Base-by-base conservation (phyloP, 805 yeast genomes). In the Metschnikowia kunwiensis region DNA sequence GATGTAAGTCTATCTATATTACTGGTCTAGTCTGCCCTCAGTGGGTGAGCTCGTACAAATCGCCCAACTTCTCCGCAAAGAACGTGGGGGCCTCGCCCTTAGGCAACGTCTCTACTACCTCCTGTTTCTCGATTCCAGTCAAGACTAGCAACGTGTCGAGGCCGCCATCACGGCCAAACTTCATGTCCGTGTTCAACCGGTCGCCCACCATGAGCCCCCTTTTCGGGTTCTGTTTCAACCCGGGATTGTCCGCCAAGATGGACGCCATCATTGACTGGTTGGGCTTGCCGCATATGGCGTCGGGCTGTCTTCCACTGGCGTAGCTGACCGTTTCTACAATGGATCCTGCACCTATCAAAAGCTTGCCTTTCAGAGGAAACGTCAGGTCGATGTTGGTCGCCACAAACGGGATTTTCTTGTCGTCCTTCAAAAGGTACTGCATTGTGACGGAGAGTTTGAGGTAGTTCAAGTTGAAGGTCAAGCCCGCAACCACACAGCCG, bases 351-450 rank as follows among this genome's bases (percentile, higher is more conserved):
- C 98, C 98, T 13, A 96, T 95, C 32, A 93, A 72, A 32, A 86
- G 74, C 50, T 77, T 70, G 1, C 95, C 96, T 60, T 85, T 81
- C 40, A 84, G 77, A 2, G 98, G 98, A 68, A 80, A 93, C 0
- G 98, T 93, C 1, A 96, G 83, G 60, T 93, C 98, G 27, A 86
- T 85, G 59, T 93, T 93, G 5, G 97, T 93, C 15, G 97, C 97
- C 46, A 93, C 70, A 60, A 87, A 93, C 21, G 80, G 74, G 3
- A 86, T 70, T 2, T 71, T 67, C 32, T 80, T 78, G 41, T 65
- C 48, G 40, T 66, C 63, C 40, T 80, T 75, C 43, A 72, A 68
- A 33, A 93, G 68, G 51, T 93, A 89, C 52, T 86, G 89, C 66
- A 89, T 70, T 5, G 96, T 84, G 21, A 78, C 66, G 1, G 95